These are phyloP conservation scores for Spatholobus suberectus DNA, from an alignment of 306 rosid species.

Conservation along the genomic window DNA sequence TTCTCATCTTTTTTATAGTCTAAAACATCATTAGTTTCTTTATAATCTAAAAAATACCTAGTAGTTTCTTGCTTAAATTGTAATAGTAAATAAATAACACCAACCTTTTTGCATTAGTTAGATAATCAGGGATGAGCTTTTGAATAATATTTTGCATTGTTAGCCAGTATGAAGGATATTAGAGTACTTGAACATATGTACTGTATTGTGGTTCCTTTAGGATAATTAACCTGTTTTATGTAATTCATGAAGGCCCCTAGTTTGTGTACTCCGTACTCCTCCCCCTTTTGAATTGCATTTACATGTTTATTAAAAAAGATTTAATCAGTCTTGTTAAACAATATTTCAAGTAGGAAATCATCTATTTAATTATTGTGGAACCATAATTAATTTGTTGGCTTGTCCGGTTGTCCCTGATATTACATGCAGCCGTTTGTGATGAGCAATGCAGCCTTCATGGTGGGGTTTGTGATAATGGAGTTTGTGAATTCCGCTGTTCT, in stretches of 20 bases:
- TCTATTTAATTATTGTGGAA: not conserved
- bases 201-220: constrained; percentile 20
- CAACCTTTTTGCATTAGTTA: not conserved
- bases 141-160: not conserved
- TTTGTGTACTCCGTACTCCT: not conserved
- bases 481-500: constrained; percentile 93
- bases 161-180: not conserved
- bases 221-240: constrained; percentile 11
- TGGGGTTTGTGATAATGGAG: constrained; percentile 96
- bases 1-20: not conserved
- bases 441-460: constrained; percentile 97
- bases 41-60: not conserved
- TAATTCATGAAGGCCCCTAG: not conserved
- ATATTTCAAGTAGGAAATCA: not conserved
- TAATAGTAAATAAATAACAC: not conserved
- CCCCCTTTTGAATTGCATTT: not conserved
- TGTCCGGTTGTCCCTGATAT: constrained; percentile 28
- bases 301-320: not conserved
- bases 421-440: constrained; percentile 82
- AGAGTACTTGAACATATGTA: not conserved
- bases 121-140: not conserved
- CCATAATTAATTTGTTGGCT: not conserved
- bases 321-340: constrained; percentile 9
- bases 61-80: constrained; percentile 4
- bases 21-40: constrained; percentile 10